phyloP scores from a whole-genome alignment of 1,139 yeast species.

The Hansenula lynferdii region DNA sequence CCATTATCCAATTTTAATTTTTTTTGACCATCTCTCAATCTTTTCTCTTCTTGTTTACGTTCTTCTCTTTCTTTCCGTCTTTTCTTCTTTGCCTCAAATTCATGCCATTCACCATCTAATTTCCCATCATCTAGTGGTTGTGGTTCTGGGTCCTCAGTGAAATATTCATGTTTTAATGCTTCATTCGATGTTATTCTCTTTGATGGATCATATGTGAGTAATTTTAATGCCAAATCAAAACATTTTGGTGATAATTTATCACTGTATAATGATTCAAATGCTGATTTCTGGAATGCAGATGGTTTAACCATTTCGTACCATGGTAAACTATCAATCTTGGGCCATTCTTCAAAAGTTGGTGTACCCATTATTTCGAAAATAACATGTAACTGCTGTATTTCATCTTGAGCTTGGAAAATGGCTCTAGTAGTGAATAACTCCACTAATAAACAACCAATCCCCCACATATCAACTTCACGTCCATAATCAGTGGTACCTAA shows the following conservation, averaged over 20 bases:
- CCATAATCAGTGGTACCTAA: conserved; percentile 90
- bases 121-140: conserved; percentile 47
- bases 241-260: conserved; percentile 46
- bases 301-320: conserved; percentile 91
- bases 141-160: conserved; percentile 62
- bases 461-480: conserved; percentile 94
- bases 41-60: conserved; percentile 17
- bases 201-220: conserved; percentile 66
- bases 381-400: conserved; percentile 72
- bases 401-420: conserved; percentile 84
- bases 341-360: conserved; percentile 75
- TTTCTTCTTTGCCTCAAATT: conserved; percentile 87
- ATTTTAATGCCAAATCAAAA: conserved; percentile 56
- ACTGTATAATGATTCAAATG: conserved; percentile 44
- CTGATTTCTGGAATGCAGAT: conserved; percentile 31
- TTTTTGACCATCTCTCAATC: conserved; percentile 1
- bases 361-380: conserved; percentile 87
- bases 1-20: conserved; percentile 10
- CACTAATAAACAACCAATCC: conserved; percentile 85
- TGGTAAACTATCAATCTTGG: conserved; percentile 68
- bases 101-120: conserved; percentile 85
- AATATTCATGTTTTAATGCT: conserved; percentile 66
- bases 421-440: conserved; percentile 78
- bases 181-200: conserved; percentile 56
- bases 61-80: conserved; percentile 57